These are phyloP conservation scores for Saccharomyces hybrid DNA, from an alignment of 1,139 yeast species.

Conservation along the genomic window DNA sequence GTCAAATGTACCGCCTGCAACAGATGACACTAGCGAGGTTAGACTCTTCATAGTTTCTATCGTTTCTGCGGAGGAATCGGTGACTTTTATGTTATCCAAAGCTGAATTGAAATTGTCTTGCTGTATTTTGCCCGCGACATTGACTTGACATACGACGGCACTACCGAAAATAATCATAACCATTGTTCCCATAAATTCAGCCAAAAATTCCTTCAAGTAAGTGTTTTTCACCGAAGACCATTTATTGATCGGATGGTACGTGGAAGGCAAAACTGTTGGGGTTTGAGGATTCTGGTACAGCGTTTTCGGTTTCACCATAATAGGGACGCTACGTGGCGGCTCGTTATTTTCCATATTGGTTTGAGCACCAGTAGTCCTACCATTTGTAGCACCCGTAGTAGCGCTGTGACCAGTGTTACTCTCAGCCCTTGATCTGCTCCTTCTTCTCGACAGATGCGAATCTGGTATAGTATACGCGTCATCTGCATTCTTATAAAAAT, in stretches of 20 bases:
- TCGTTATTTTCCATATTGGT: slow-evolving; percentile 1
- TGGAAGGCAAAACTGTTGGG: slow-evolving; percentile 34
- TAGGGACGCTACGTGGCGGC: slow-evolving; percentile 17
- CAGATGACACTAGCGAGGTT: slow-evolving; percentile 18
- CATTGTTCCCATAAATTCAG: slow-evolving; percentile 44
- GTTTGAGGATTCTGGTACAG: slow-evolving; percentile 33
- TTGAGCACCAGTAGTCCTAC: slow-evolving; percentile 2
- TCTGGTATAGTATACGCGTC: slow-evolving; percentile 1
- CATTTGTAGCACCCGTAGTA: slow-evolving; percentile 1
- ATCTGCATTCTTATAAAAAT: slow-evolving; percentile 7
- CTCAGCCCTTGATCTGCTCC: slow-evolving; percentile 1
- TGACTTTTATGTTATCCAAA: slow-evolving; percentile 7
- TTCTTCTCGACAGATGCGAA: background rate
- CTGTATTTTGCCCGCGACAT: slow-evolving; percentile 17
- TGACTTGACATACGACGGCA: slow-evolving; percentile 42
- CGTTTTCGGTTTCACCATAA: slow-evolving; percentile 32
- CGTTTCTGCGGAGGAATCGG: slow-evolving; percentile 9
- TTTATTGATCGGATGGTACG: slow-evolving; percentile 31
- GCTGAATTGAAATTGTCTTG: slow-evolving; percentile 15
- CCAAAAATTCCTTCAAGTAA: slow-evolving; percentile 32
- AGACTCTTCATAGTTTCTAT: slow-evolving; percentile 12
- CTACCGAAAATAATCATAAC: slow-evolving; percentile 40
- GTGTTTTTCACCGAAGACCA: slow-evolving; percentile 30
- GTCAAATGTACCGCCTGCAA: slow-evolving; percentile 37
- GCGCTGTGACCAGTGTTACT: slow-evolving; percentile 1